phyloP scores from a whole-genome alignment of 169 alveolate species.

The Plasmodium cynomolgi region DNA sequence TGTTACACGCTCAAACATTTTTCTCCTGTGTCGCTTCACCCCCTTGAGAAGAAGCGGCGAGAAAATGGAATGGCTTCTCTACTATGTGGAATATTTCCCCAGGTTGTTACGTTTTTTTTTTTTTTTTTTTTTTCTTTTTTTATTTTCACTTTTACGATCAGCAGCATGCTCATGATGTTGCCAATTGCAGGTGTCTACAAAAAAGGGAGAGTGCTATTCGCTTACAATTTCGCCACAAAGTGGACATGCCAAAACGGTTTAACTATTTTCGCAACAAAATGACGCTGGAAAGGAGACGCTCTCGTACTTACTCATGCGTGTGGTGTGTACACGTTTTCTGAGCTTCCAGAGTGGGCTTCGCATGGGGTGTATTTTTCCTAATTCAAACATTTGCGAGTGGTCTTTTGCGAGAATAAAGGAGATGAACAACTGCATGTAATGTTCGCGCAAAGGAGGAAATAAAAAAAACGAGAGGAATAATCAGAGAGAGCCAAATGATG shows the following conservation, averaged over 20 bases:
- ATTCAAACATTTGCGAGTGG: not conserved
- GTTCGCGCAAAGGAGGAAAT: not conserved
- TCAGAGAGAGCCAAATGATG: not conserved
- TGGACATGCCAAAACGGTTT: not conserved
- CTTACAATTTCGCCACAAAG: not conserved
- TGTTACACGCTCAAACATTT: not conserved
- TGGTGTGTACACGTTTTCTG: not conserved
- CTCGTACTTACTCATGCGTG: not conserved
- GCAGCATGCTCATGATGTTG: not conserved
- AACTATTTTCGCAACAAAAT: not conserved
- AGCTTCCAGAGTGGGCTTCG: not conserved
- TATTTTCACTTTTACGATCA: not conserved
- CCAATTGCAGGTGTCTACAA: slow-evolving; percentile 1
- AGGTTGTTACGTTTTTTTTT: not conserved
- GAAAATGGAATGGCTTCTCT: not conserved
- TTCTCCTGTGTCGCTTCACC: not conserved
- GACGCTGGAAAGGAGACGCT: not conserved
- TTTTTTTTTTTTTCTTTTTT: not conserved
- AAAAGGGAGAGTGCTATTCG: not conserved
- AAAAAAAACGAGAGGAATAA: not conserved
- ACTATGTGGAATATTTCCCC: not conserved
- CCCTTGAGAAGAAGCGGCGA: not conserved
- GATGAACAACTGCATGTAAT: not conserved
- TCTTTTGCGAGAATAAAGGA: not conserved
- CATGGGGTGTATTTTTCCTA: not conserved